phyloP scores from a whole-genome alignment of 75 land plant genomes.

The Selaginella moellendorffii region DNA sequence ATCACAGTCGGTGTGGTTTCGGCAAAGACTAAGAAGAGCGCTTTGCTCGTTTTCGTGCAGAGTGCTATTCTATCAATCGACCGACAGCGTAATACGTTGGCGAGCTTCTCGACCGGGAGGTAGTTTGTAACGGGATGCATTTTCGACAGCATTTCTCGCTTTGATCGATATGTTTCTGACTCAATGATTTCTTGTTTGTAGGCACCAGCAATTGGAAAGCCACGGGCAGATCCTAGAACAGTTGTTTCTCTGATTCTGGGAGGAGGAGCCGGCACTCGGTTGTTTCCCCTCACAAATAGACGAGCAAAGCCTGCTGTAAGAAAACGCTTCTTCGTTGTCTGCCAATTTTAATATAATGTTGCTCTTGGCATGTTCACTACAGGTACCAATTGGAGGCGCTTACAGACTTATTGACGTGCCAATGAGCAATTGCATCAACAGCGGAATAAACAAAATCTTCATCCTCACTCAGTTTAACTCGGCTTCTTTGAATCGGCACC shows the following conservation, averaged over 20 bases:
- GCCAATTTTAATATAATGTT: background rate
- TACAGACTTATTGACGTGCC: slow-evolving; percentile 87
- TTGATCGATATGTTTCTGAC: too few species aligned
- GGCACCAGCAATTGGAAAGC: slow-evolving; percentile 6
- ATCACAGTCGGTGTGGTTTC: too few species aligned
- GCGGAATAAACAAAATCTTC: slow-evolving; percentile 73
- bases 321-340: background rate
- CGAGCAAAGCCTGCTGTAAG: slow-evolving; percentile 91
- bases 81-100: too few species aligned
- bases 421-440: slow-evolving; percentile 86
- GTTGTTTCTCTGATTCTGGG: slow-evolving; percentile 73
- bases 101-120: too few species aligned
- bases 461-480: slow-evolving; percentile 85
- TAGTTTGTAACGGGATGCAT: too few species aligned
- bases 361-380: too few species aligned
- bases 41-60: too few species aligned
- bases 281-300: slow-evolving; percentile 79
- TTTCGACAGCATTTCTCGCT: too few species aligned
- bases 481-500: slow-evolving; percentile 73
- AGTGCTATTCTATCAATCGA: too few species aligned
- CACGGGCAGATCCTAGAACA: slow-evolving; percentile 48
- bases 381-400: slow-evolving; percentile 91
- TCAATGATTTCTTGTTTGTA: too few species aligned
- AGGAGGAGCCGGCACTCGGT: slow-evolving; percentile 90
- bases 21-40: too few species aligned